Base-by-base conservation (phyloP, 2,329 filamentous ascomycete species). In the Alternaria triticina region DNA sequence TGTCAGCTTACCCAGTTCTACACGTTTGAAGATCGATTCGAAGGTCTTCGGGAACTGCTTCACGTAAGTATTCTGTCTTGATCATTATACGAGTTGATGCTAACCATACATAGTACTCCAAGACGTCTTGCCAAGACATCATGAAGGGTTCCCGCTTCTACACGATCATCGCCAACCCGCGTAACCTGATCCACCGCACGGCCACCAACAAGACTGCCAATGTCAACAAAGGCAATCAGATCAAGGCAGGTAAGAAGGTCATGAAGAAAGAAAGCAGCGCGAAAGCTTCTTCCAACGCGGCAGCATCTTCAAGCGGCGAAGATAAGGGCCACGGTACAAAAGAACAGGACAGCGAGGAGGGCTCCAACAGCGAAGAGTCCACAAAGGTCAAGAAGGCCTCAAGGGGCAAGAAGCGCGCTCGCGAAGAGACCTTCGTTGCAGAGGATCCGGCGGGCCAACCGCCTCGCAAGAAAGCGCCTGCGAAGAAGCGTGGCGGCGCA, bases 1-100 rank as follows among this genome's bases (percentile, higher is more conserved):
- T 30, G 62, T 23, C 56, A 65, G 25, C 28, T 45, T 9, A 66
- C 64, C 1, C 59, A 61, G 57, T 57, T 55, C 33, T 64, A 50
- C 36, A 60, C 65, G 2, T 69, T 69, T n/a, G 28, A 58, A 17
- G 62, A 67, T 17, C 67, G 67, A 4, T 63, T 65, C 23, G 22
- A 56, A 12, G 28, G 17, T 7, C n/a, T 69, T 12, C 20, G 54
- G 1, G 54, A 56, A 12, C 55, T 66, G 10, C 64, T 68, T 13
- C 55, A 33, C 11, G 62, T 65, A 57, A 13, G 30, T 58, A 1
- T 33, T 11, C 12, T 28, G n/a, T 15, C 27, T 15, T 25, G 11
- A 10, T 52, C 2, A 11, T 30, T 51, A 22, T 7, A 22, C 28
- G 2, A 2, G 0, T 20, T 15, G 20, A 22, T 11, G 49, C 20